Evolutionary conservation across 2,329 filamentous ascomycete genomes (phyloP), one percentile per base, ranked within the genome.

Genomic region (Piedraia hortae): DNA sequence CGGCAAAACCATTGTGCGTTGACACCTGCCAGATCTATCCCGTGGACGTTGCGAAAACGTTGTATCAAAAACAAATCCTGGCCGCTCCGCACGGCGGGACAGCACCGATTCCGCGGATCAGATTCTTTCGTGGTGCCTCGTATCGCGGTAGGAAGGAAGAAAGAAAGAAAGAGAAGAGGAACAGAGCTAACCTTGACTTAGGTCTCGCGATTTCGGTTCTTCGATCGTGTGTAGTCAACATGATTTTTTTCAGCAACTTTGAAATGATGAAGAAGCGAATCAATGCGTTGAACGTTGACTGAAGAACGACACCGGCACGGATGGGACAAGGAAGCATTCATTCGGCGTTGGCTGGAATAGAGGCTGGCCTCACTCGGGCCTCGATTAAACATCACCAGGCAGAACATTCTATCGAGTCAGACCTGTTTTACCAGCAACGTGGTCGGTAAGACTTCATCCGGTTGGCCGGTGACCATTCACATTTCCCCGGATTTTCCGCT

Each of bases 191-290:
- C 9, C 4, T 6, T 4, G 9, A 12, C 17, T 9, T 24, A 52
- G 50, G 52, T 14, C 55, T 88, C 3, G 72, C 67, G 11, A 74
- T 85, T 12, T 80, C 72, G 16, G 80, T 85, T 65, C 59, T 63
- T 32, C 65, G 75, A 25, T 80, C 73, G 7, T 78, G 71, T 36
- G 55, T 75, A 23, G 66, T 85, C 34, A 88, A 88, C 42, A 73
- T 74, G 32, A 72, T 88, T 36, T 88, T 88, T 55, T 88, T 88
- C 49, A 78, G 72, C 19, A 70, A 67, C 17, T 88, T 85, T 41
- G 75, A 88, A 47, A 67, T 75, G 35, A 59, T 74, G 35, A 85
- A 85, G 46, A 57, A 55, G 36, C 41, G 43, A 22, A 53, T 58
- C 40, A 57, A 57, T 24, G 30, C 28, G 14, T 28, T 39, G 24